Conservation (phyloP, 1,284 basidiomycete species). For the Fomitopsis betulina region DNA sequence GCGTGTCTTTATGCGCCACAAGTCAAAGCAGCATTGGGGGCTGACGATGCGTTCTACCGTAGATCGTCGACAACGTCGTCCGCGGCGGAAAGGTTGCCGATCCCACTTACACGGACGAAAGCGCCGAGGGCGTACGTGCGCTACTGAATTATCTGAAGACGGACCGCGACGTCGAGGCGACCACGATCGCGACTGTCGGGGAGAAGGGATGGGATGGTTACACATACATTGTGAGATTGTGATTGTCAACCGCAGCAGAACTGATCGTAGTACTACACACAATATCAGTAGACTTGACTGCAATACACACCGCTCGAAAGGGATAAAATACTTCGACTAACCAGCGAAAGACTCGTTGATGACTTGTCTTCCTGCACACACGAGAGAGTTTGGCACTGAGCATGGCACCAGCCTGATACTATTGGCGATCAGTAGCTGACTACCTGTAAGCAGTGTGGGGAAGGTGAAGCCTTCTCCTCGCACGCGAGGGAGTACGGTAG, state of each 20-base stretch:
- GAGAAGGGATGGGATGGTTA: conserved; percentile 64
- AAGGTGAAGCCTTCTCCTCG: conserved; percentile 28
- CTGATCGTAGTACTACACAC: too few species aligned
- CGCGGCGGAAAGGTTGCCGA: conserved; percentile 45
- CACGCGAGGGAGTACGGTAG: conserved; percentile 28
- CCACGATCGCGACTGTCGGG: conserved; percentile 55
- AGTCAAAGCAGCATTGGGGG: not conserved
- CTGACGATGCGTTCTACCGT: not conserved
- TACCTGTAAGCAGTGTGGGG: conserved; percentile 16
- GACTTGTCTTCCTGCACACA: not conserved
- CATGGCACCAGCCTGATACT: conserved; percentile 22
- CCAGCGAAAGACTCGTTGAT: not conserved
- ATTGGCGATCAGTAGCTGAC: conserved; percentile 7
- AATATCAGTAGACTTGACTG: not conserved
- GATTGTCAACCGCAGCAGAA: conserved; percentile 15
- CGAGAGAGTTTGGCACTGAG: not conserved
- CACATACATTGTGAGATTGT: conserved; percentile 39
- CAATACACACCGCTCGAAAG: too few species aligned
- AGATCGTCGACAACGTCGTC: conserved; percentile 65
- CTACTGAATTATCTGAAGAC: conserved; percentile 45
- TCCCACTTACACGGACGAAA: conserved; percentile 31
- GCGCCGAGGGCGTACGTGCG: conserved; percentile 42
- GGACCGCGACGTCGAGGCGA: conserved; percentile 54
- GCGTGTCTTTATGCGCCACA: conserved; percentile 16
- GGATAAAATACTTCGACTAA: too few species aligned